Conservation (phyloP, 2,329 filamentous ascomycete species). For the Ascochyta pisi region DNA sequence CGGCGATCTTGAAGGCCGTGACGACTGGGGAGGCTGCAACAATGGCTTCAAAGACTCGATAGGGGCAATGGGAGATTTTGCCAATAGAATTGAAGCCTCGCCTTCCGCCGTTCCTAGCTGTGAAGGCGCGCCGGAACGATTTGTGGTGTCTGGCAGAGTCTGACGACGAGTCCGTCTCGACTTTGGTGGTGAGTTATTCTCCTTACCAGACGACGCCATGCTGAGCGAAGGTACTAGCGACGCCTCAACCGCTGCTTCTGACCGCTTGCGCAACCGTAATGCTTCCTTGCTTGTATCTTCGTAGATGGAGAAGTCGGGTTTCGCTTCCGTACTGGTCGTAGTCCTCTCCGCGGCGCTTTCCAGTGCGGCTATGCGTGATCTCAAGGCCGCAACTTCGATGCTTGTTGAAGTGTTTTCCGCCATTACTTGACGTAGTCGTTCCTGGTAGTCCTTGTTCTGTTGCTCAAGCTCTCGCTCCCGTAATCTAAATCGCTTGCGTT, state of each 20-base stretch:
- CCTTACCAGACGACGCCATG: conserved; percentile 33
- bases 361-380: conserved; percentile 38
- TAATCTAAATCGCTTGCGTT: conserved; percentile 68
- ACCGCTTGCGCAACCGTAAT: conserved; percentile 13
- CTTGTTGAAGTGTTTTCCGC: conserved; percentile 41
- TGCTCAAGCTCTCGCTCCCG: conserved; percentile 71
- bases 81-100: conserved; percentile 31
- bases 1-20: conserved; percentile 27
- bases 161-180: conserved; percentile 31
- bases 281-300: conserved; percentile 39
- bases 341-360: conserved; percentile 32
- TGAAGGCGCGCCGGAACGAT: conserved; percentile 17
- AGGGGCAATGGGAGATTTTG: conserved; percentile 24
- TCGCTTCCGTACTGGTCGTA: conserved; percentile 23
- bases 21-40: conserved; percentile 10
- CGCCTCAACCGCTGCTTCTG: conserved; percentile 17
- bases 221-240: conserved; percentile 26
- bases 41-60: conserved; percentile 20
- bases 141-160: conserved; percentile 29
- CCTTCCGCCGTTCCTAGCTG: conserved; percentile 27
- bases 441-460: conserved; percentile 59
- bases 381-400: conserved; percentile 45
- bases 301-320: conserved; percentile 39
- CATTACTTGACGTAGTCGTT: conserved; percentile 44
- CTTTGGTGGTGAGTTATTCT: conserved; percentile 39